Percentiles rank a stretch among this genome's conserved stretches.
Evolutionary conservation across 495 filamentous ascomycete genomes (phyloP).

Genomic region (Lichenothelia convexa): DNA sequence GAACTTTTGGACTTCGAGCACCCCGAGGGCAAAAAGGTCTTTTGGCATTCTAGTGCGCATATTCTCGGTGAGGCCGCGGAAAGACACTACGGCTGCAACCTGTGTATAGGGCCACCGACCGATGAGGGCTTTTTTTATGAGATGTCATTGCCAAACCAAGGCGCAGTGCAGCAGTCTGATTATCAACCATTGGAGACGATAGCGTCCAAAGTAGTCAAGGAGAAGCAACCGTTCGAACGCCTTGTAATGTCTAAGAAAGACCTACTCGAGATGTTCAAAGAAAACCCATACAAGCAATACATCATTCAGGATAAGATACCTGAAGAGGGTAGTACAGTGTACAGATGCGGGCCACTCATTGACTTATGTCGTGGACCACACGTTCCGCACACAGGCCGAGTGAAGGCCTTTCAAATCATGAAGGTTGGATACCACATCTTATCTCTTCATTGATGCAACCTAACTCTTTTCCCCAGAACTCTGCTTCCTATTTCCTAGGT

Average conservation of each 20-base stretch:
- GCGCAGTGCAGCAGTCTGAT: conserved; percentile 54
- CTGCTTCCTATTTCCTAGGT: conserved; percentile 89
- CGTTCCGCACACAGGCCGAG: conserved; percentile 78
- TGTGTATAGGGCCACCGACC: conserved; percentile 84
- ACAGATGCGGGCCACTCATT: conserved; percentile 65
- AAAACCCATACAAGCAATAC: conserved; percentile 91
- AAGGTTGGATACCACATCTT: conserved; percentile 25
- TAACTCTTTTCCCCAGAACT: conserved; percentile 39
- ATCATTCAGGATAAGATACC: conserved; percentile 86
- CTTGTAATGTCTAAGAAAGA: conserved; percentile 76
- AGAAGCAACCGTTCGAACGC: conserved; percentile 90
- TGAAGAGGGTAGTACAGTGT: conserved; percentile 82
- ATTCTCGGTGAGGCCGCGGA: conserved; percentile 87
- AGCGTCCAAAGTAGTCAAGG: conserved; percentile 66
- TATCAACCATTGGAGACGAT: conserved; percentile 64
- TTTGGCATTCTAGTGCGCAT: conserved; percentile 90
- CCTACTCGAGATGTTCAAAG: conserved; percentile 85
- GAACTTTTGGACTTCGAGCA: conserved; percentile 70
- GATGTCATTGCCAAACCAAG: conserved; percentile 65
- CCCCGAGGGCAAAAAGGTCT: conserved; percentile 64
- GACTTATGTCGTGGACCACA: conserved; percentile 70
- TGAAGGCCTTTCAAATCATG: conserved; percentile 88
- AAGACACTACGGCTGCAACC: conserved; percentile 68
- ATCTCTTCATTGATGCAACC: background rate
- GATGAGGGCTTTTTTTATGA: conserved; percentile 97